Conservation (phyloP, 2,329 filamentous ascomycete genomes). For the Xylaria sp. region DNA sequence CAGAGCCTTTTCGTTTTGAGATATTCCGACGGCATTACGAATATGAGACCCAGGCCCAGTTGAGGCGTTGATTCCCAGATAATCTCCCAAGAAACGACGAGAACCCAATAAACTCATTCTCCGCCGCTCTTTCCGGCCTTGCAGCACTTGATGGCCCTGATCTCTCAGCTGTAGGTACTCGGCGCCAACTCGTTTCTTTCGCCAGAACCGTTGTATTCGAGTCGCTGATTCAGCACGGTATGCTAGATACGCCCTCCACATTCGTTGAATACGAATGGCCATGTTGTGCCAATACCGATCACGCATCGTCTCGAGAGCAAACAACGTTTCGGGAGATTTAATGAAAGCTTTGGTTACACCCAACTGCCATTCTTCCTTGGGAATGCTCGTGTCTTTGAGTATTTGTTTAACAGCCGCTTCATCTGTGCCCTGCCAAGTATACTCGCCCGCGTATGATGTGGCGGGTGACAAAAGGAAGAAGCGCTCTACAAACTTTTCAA, state of each 20-base stretch:
- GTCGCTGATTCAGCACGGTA: constrained; percentile 94
- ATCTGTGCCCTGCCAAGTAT: constrained; percentile 91
- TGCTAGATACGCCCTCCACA: constrained; percentile 95
- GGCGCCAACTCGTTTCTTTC: constrained; percentile 88
- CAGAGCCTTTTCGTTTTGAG: constrained; percentile 76
- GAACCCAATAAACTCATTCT: constrained; percentile 92
- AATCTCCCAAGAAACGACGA: constrained; percentile 92
- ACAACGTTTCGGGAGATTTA: constrained; percentile 96
- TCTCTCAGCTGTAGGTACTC: constrained; percentile 91
- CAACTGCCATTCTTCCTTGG: constrained; percentile 95
- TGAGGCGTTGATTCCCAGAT: constrained; percentile 85
- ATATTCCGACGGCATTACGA: constrained; percentile 77
- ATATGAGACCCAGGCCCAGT: constrained; percentile 85
- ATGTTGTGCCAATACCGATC: constrained; percentile 99
- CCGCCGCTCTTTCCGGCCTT: constrained; percentile 88
- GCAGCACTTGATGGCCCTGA: constrained; percentile 83
- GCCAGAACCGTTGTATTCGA: constrained; percentile 94
- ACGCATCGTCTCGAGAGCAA: constrained; percentile 96
- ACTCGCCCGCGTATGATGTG: constrained; percentile 95
- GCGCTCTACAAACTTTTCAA: constrained; percentile 97
- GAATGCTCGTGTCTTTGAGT: constrained; percentile 95
- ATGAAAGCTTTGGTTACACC: constrained; percentile 98
- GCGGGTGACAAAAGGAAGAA: constrained; percentile 96
- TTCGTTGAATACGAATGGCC: constrained; percentile 96
- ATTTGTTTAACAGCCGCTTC: constrained; percentile 92